These are phyloP conservation scores for Lodderomyces parapsilosis DNA, from an alignment of 1,139 yeast species.

Conservation along the genomic window DNA sequence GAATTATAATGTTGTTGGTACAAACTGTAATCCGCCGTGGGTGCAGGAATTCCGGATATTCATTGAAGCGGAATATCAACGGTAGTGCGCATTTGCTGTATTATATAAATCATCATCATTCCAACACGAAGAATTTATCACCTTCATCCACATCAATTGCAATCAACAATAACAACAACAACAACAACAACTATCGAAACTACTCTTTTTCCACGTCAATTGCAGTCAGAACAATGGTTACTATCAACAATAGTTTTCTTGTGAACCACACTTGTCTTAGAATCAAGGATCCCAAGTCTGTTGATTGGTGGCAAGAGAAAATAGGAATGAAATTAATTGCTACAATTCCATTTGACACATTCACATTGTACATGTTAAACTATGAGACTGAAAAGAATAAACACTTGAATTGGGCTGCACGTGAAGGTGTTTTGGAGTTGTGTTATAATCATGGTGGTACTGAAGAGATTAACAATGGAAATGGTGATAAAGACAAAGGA, in stretches of 20 bases:
- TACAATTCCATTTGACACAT: conserved; percentile 54
- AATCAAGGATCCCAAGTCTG: conserved; percentile 77
- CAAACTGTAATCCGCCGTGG: too few relatives aligned
- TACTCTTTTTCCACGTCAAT: conserved; percentile 1
- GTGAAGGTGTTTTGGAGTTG: conserved; percentile 81
- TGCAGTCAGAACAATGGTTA: conserved; percentile 22
- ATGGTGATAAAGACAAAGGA: conserved; percentile 79
- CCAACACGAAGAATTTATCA: too few relatives aligned
- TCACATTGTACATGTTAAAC: conserved; percentile 68
- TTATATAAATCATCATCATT: too few relatives aligned
- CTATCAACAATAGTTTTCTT: conserved; percentile 30
- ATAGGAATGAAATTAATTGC: conserved; percentile 72
- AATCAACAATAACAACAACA: not conserved
- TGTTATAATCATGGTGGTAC: conserved; percentile 81
- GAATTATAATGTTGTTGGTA: too few relatives aligned
- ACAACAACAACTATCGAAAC: too few relatives aligned
- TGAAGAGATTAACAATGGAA: conserved; percentile 75
- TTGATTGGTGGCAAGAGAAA: conserved; percentile 69
- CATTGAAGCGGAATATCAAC: too few relatives aligned
- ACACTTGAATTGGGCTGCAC: conserved; percentile 49
- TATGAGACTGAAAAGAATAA: conserved; percentile 50
- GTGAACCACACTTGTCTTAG: conserved; percentile 76
- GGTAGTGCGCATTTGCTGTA: too few relatives aligned
- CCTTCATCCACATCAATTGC: not conserved
- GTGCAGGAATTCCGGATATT: too few relatives aligned